Base-by-base conservation (phyloP, 352 stramenopile species). In the Elongisporangium prolatum region DNA sequence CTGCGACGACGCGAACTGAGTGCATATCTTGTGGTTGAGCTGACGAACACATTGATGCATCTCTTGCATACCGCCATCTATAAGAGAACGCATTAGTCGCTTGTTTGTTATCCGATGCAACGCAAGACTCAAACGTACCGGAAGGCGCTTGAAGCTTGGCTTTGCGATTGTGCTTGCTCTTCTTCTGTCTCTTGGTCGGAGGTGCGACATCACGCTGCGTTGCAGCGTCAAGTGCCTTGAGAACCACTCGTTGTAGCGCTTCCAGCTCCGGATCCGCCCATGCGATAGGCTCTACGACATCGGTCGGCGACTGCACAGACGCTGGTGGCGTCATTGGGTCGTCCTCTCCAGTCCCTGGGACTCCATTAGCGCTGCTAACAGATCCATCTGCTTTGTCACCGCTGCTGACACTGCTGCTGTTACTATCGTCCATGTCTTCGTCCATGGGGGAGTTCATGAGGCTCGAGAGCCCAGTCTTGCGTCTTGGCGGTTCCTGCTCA, bases 401-500 rank as follows among this genome's bases (percentile, higher is more conserved):
- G 38, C 37, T 3, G 9, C 40, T 60, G 28, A 20, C n/a, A 8
- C n/a, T 53, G 14, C 25, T 54, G 8, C 47, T 50, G 17, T 38
- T 48, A 7, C 18, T 13, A 21, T 25, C 18, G 22, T 56, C 52
- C 60, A 68, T 61, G 24, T 60, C 54, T 18, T 60, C 64, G 51
- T 77, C 69, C 60, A 72, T 68, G 1, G 78, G 78, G 24, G 77
- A 84, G 67, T 87, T 88, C 71, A 89, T 89, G 65, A 88, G 71
- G 37, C 67, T 80, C 2, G 77, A 85, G 50, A 88, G 67, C 3
- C 67, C 74, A 0, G 62, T 63, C 34, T 44, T 44, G 34, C 34
- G 34, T 44, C 34, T 44, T 13, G 34, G 34, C 34, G 9, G 34
- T 13, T 44, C 34, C 34, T 44, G 34, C 34, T 17, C 34, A 13